Evolutionary conservation across 805 yeast species (phyloP).

Genomic region (Sungouiella blattae): DNA sequence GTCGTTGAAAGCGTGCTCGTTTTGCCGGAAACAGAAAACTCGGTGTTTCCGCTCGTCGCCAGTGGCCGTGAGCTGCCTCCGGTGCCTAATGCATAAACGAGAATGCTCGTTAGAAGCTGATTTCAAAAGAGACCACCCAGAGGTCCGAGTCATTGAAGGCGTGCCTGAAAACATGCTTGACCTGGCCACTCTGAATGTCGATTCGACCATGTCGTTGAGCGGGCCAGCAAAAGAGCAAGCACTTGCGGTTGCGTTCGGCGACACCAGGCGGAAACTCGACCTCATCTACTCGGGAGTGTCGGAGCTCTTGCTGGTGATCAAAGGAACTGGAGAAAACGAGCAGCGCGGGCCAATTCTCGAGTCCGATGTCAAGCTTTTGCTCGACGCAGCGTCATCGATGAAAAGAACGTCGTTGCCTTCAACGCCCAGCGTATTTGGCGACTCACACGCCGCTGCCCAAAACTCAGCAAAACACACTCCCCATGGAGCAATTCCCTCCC

Average conservation of each 20-base stretch:
- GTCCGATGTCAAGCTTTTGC: constrained; percentile 22
- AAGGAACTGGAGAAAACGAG: constrained; percentile 6
- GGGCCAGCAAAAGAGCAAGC: neutral
- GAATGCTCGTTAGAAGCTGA: constrained; percentile 48
- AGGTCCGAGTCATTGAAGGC: constrained; percentile 13
- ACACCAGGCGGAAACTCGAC: constrained; percentile 21
- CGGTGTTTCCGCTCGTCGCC: constrained; percentile 56
- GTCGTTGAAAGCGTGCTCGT: constrained; percentile 51
- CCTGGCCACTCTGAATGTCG: too few relatives aligned
- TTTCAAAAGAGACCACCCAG: constrained; percentile 10
- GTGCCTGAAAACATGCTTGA: constrained; percentile 14
- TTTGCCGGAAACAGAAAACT: constrained; percentile 56
- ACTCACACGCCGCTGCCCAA: neutral
- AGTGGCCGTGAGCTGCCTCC: constrained; percentile 46
- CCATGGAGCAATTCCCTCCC: neutral
- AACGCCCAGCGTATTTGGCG: neutral
- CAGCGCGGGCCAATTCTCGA: constrained; percentile 5
- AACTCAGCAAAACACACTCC: too few relatives aligned
- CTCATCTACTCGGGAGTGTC: constrained; percentile 32
- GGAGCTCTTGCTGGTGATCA: constrained; percentile 30
- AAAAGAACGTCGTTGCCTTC: constrained; percentile 5
- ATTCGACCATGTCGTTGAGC: neutral
- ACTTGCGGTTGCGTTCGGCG: neutral
- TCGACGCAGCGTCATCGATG: constrained; percentile 27
- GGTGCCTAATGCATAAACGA: constrained; percentile 53